Evolutionary conservation across 225 moss, liverwort and hornwort genomes (phyloP), one percentile per base, ranked within the genome.

Genomic region (Anthoceros angustus): DNA sequence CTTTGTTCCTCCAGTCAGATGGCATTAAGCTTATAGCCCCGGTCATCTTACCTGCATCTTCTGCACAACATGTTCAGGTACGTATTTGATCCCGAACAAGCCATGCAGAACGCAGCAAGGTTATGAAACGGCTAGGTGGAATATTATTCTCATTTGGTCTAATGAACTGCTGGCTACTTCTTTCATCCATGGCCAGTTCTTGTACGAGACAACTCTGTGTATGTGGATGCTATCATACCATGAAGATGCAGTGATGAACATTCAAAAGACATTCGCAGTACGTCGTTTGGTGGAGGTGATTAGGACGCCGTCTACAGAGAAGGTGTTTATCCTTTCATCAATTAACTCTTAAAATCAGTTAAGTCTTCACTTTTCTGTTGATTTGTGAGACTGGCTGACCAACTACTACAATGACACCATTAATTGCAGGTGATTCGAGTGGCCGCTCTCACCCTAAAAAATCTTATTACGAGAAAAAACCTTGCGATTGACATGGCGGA

Each of bases 281-380:
- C 82, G 80, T 63, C 84, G 76, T 42, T 80, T 98, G 20, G 87
- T 86, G 72, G 95, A 98, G 63, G 85, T 92, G 48, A 85, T 85
- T 49, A 91, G 88, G 77, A 71, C 43, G 72, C 85, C 95, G 41
- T 80, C 95, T 0, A 98, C 91, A 78, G 95, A 98, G 70, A 98
- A 98, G 93, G 94, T 94, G 26, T 0, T 64, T 32, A 32, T 32
- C 32, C 32, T 32, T 32, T 32, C 5, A 38, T 64, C 23, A 48
- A 6, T 48, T 2, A 23, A 18, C 23, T 23, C n/a, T 15, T 8
- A 23, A 4, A 32, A 32, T 32, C 32, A 32, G 1, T 4, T 32
- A 32, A 32, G 32, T 32, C 32, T 4, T 4, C 2, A 32, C 32
- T 32, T 32, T 32, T 32, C 32, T 32, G 32, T 32, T 32, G 32